Conservation (phyloP, 495 filamentous ascomycete genomes). For the Sabuloglossum arenarium region DNA sequence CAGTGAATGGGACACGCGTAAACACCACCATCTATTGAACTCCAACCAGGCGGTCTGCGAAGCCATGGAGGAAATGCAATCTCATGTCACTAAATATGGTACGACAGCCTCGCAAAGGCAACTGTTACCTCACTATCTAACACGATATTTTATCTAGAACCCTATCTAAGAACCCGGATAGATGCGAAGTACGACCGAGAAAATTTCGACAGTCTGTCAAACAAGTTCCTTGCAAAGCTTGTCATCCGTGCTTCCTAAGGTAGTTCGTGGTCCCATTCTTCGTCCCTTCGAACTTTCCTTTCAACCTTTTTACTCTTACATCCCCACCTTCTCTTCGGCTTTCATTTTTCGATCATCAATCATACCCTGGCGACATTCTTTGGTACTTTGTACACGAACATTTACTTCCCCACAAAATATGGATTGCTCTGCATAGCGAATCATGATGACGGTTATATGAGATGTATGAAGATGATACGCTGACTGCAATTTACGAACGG, state of each 20-base stretch:
- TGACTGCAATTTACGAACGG: neutral
- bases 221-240: conserved; percentile 84
- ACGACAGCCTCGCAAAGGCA: conserved; percentile 16
- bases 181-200: conserved; percentile 59
- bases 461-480: neutral
- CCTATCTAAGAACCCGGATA: conserved; percentile 31
- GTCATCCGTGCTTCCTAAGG: conserved; percentile 77
- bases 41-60: conserved; percentile 80
- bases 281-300: neutral
- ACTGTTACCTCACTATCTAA: neutral
- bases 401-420: neutral
- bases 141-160: conserved; percentile 16
- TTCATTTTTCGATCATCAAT: neutral
- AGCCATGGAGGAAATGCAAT: conserved; percentile 79
- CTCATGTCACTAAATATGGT: conserved; percentile 81
- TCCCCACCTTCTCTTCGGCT: neutral
- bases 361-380: neutral
- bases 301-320: neutral
- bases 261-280: neutral
- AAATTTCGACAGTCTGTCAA: conserved; percentile 83
- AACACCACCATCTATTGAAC: conserved; percentile 69
- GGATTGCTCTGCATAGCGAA: neutral
- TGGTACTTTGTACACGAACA: neutral
- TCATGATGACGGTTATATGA: neutral
- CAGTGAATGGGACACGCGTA: conserved; percentile 72